A percentile compares a stretch with the other conserved stretches of the same genome.
Conservation (phyloP, 352 stramenopile genomes). For the Globisporangium spinosum region DNA sequence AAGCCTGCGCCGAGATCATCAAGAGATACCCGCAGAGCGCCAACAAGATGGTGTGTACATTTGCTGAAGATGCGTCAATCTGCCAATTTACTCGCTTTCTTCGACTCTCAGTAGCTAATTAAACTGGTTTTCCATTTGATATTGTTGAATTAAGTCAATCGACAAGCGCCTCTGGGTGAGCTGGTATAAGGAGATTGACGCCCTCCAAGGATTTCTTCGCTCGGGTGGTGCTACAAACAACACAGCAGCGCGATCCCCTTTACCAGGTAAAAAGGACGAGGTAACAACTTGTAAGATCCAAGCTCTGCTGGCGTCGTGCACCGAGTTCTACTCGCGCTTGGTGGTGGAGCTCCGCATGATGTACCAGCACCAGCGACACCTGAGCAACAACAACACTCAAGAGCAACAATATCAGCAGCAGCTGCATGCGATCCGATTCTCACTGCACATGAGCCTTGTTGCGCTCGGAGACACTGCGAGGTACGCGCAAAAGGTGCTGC, state of each 20-base stretch:
- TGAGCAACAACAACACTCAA: neutral
- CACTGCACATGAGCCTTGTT: conserved; percentile 42
- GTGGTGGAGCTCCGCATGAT: neutral
- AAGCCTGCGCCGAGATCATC: conserved; percentile 38
- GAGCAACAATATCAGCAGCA: neutral
- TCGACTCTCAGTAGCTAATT: neutral
- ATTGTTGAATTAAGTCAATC: conserved; percentile 21
- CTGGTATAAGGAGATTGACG: conserved; percentile 59
- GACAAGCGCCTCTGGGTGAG: conserved; percentile 58
- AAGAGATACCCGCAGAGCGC: conserved; percentile 28
- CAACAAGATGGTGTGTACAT: conserved; percentile 31
- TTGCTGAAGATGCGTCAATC: neutral
- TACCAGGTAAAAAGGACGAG: neutral
- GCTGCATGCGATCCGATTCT: conserved; percentile 25
- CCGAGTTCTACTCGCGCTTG: conserved; percentile 17
- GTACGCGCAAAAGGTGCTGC: conserved; percentile 32
- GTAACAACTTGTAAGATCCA: conserved; percentile 4
- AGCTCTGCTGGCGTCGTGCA: conserved; percentile 5
- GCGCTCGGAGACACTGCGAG: conserved; percentile 46
- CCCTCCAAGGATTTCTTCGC: conserved; percentile 20
- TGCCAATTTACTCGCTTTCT: neutral
- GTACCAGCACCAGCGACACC: neutral
- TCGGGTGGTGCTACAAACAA: conserved; percentile 9
- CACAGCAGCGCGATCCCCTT: conserved; percentile 1
- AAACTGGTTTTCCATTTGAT: neutral